Percentiles rank a stretch among this genome's conserved stretches.
Evolutionary conservation across 331 rosid species (phyloP).

Genomic region (Cucumis variabilis): DNA sequence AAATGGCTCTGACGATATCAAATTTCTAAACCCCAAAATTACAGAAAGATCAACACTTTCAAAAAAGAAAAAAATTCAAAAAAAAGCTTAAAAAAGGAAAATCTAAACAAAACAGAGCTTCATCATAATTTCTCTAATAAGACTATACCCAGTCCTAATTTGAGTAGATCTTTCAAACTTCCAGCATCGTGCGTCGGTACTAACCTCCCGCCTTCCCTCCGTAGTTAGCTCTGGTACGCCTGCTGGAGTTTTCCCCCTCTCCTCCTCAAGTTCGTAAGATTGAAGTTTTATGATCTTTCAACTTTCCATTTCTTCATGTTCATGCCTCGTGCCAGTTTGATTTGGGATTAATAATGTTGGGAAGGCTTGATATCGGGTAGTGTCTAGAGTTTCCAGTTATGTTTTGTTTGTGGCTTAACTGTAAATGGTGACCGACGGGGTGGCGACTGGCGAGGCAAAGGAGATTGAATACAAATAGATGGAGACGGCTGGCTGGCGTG

Average conservation of each 20-base stretch:
- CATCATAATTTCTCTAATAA: too few species aligned
- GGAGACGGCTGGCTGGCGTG: too few species aligned
- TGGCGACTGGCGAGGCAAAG: too few species aligned
- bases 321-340: not conserved
- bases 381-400: not conserved
- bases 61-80: not conserved
- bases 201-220: too few species aligned
- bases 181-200: too few species aligned
- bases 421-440: too few species aligned
- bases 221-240: too few species aligned
- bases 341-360: not conserved
- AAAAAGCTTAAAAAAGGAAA: constrained; percentile 30
- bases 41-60: not conserved
- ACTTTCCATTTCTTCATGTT: not conserved
- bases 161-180: too few species aligned
- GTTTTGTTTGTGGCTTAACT: constrained; percentile 11
- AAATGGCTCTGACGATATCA: constrained; percentile 55
- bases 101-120: constrained; percentile 45
- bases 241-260: not conserved
- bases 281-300: not conserved
- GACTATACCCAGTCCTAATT: too few species aligned
- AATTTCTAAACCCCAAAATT: constrained; percentile 44
- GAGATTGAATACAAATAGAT: too few species aligned
- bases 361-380: not conserved
- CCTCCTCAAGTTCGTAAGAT: not conserved